Evolutionary conservation across 805 yeast species (phyloP), one percentile per base, ranked within the genome.

Genomic region (Kuraishia molischiana): DNA sequence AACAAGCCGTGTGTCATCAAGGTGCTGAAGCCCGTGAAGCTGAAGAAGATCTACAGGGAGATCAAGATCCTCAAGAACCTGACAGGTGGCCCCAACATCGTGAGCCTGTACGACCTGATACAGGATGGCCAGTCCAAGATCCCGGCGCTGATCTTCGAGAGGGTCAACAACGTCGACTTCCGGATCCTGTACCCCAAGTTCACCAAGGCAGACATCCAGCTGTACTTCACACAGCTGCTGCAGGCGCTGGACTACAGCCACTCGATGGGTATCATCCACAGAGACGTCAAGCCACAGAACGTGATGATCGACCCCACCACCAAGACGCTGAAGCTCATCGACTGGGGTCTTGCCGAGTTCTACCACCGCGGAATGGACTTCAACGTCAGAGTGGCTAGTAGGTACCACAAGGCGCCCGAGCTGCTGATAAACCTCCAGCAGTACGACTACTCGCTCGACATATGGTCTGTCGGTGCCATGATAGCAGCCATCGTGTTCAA

Each of bases 271-370:
- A 85, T 89, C 46, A 86, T 86, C 81, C 96, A 86, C 59, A 69
- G 96, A 55, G 96, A 86, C 59, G 95, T 86, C 36, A 86, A 86
- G 56, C 95, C 95, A 9, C 95, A 86, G 58, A 86, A 86, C 53
- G 85, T 86, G 32, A 86, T 86, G 95, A 86, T 86, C 48, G 95
- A 87, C 59, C 95, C 86, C 43, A 62, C 67, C 19, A 57, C 54
- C 34, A 72, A 69, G 46, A 62, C 66, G 30, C 62, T 87, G 51
- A 72, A 90, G 49, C 71, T 87, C 39, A 87, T 87, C 45, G 96
- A 87, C 62, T 87, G 96, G 96, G 96, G 96, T 13, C 63, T 87
- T 43, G 95, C 95, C 5, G 96, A 87, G 56, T 87, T 84, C 53
- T 87, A 87, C 59, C 95, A 87, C 54, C 80, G 83, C 2, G 92